These are phyloP conservation scores for Aspergillus hiratsukae DNA, from an alignment of 2,329 filamentous ascomycete genomes.

Conservation along the genomic window DNA sequence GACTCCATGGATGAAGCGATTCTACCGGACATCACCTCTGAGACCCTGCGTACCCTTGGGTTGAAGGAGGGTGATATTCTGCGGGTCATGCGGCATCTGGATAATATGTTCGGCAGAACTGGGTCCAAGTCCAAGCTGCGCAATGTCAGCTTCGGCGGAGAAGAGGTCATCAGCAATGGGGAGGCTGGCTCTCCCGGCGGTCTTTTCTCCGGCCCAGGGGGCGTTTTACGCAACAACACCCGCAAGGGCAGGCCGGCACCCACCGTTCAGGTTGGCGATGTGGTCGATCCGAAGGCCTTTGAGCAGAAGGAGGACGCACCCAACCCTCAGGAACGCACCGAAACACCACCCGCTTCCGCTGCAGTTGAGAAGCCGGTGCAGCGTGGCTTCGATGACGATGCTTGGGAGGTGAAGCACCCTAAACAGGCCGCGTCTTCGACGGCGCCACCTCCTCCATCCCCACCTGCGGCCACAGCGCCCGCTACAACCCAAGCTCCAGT, in stretches of 20 bases:
- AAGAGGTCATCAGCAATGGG: slow-evolving; percentile 53
- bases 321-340: slow-evolving; percentile 37
- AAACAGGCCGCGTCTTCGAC: slow-evolving; percentile 47
- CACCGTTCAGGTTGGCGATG: slow-evolving; percentile 77
- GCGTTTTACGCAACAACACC: slow-evolving; percentile 87
- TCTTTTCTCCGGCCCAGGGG: slow-evolving; percentile 90
- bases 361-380: slow-evolving; percentile 45
- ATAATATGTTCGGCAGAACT: slow-evolving; percentile 70
- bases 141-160: slow-evolving; percentile 50
- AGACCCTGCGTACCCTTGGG: slow-evolving; percentile 79
- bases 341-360: slow-evolving; percentile 49
- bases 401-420: slow-evolving; percentile 90
- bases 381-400: slow-evolving; percentile 87
- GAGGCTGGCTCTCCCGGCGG: slow-evolving; percentile 60
- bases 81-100: slow-evolving; percentile 85
- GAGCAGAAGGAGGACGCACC: slow-evolving; percentile 57
- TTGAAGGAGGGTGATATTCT: slow-evolving; percentile 94
- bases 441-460: slow-evolving; percentile 36
- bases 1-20: slow-evolving; percentile 97
- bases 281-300: slow-evolving; percentile 83
- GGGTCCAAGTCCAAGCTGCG: slow-evolving; percentile 51
- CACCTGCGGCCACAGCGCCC: slow-evolving; percentile 30
- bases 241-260: slow-evolving; percentile 85
- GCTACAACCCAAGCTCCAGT: slow-evolving; percentile 26
- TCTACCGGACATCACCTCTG: slow-evolving; percentile 80